Base-by-base conservation (phyloP, 306 rosid genomes). In the Lathyrus tuberosus region DNA sequence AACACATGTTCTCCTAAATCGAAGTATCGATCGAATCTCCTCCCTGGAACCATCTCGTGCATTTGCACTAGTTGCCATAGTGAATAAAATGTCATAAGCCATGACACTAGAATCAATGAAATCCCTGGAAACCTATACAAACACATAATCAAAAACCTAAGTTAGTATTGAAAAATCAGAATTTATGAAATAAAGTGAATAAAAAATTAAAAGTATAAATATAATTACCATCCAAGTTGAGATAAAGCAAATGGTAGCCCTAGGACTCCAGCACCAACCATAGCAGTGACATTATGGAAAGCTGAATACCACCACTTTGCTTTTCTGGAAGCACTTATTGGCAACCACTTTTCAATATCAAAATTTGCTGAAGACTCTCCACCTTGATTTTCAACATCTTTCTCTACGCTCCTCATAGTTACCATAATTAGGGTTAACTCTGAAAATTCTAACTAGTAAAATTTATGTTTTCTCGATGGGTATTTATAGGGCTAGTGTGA, bases 1-100 rank as follows among this genome's bases (percentile, higher is more conserved):
- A 75, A 81, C 5, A 77, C 75, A 13, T 86, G 80, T 59, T 79
- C 65, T 20, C 92, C 96, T 12, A 89, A 33, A 14, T 86, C 88
- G 3, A n/a, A 49, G 65, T 89, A 89, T 15, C 96, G 35, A 26
- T 86, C 86, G 20, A 89, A 89, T 2, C 96, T 79, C 72, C n/a
- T 69, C 22, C 90, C 90, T 0, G 87, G 82, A 1, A 56, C 84
- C 26, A 35, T 7, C 44, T 89, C 96, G 31, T 89, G 96, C 85
- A 89, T 49, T 10, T 84, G 65, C 2, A 81, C 58, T 0, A 89
- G 79, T 62, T 75, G 88, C 96, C 92, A 89, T 15, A 89, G 43
- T 10, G 96, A 18, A 43, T 89, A 89, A 41, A 84, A 85, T 17
- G 96, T 89, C 31, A 86, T 63, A 5, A 85, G 0, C 92, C 92